Percentiles rank a stretch among this genome's conserved stretches.
phyloP scores from a whole-genome alignment of 2,329 filamentous ascomycete genomes.

The Fusarium zealandicum region DNA sequence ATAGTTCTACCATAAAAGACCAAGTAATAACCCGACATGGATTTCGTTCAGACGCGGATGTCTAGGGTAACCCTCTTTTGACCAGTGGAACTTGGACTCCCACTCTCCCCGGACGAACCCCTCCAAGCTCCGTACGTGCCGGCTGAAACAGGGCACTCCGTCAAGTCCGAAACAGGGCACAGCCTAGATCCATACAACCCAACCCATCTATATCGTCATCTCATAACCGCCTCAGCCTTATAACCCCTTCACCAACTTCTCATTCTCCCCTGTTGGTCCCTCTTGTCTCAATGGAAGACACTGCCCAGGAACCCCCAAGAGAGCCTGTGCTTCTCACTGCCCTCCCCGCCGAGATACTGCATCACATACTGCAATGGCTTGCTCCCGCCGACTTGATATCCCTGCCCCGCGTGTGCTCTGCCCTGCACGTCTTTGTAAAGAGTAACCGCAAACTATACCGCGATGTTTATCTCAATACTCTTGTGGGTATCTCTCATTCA shows the following conservation, averaged over 20 bases:
- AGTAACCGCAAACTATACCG: slow-evolving; percentile 67
- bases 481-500: slow-evolving; percentile 52
- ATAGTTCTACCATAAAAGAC: too few species aligned
- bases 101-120: neutral
- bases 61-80: slow-evolving; percentile 11
- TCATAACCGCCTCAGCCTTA: slow-evolving; percentile 3
- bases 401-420: slow-evolving; percentile 59
- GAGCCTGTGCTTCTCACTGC: slow-evolving; percentile 32
- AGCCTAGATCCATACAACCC: neutral
- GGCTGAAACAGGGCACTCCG: slow-evolving; percentile 7
- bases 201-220: slow-evolving; percentile 27
- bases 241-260: neutral
- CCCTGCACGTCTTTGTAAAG: slow-evolving; percentile 61
- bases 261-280: neutral
- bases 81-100: too few species aligned
- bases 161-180: slow-evolving; percentile 20
- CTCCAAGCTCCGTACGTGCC: slow-evolving; percentile 2
- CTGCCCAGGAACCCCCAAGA: neutral
- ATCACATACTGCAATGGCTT: slow-evolving; percentile 65
- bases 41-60: too few species aligned
- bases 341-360: slow-evolving; percentile 69
- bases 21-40: too few species aligned
- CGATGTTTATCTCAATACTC: slow-evolving; percentile 64
- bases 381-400: slow-evolving; percentile 62
- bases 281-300: slow-evolving; percentile 8